These are phyloP conservation scores for Didymella keratinophila DNA, from an alignment of 2,329 filamentous ascomycete species.

Conservation along the genomic window DNA sequence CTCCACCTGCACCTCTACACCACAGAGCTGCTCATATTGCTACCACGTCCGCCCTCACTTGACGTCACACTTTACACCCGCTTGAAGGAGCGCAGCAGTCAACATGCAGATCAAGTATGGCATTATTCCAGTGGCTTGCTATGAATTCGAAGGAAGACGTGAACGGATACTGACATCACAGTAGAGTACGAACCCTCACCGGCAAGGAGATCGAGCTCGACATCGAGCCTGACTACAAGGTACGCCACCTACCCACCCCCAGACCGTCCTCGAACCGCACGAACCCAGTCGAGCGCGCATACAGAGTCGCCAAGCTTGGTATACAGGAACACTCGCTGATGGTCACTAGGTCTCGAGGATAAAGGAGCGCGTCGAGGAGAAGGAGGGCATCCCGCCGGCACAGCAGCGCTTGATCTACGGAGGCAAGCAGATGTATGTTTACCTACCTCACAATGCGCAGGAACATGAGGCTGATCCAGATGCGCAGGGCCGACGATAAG, in stretches of 20 bases:
- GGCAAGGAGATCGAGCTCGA: constrained; percentile 99
- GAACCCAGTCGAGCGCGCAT: background rate
- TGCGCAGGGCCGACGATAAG: constrained; percentile 88
- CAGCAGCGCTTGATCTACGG: constrained; percentile 96
- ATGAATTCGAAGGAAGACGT: background rate
- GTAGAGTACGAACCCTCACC: constrained; percentile 93
- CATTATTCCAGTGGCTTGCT: background rate
- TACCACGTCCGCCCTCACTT: background rate
- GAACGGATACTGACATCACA: constrained; percentile 19
- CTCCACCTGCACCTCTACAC: background rate
- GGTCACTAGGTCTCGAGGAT: constrained; percentile 80
- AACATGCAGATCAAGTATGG: constrained; percentile 51
- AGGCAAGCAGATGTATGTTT: constrained; percentile 89
- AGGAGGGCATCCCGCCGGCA: constrained; percentile 95
- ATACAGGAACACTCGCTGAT: constrained; percentile 17
- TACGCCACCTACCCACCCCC: constrained; percentile 51
- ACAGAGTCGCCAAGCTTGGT: background rate
- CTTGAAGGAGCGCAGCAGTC: constrained; percentile 15
- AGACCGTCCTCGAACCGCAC: background rate
- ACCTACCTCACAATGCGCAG: background rate
- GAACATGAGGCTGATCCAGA: constrained; percentile 13
- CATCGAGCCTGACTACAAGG: constrained; percentile 93
- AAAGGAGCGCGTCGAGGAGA: constrained; percentile 99
- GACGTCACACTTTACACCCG: background rate
- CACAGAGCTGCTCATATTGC: background rate